Conservation (phyloP, 73 alveolate genomes). For the Paramecium octaurelia region DNA sequence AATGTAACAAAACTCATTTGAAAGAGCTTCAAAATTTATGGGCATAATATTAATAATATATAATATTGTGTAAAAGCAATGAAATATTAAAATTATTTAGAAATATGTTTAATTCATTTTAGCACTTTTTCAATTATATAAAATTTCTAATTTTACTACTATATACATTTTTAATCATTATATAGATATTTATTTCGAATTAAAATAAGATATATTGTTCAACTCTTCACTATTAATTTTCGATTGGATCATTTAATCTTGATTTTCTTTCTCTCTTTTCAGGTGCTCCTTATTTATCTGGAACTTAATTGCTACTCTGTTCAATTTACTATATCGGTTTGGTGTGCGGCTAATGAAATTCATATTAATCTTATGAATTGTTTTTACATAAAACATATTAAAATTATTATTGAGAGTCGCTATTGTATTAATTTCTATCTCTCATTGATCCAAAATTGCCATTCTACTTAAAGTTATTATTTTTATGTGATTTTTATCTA, state of each 20-base stretch:
- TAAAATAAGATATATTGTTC: background rate
- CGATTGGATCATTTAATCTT: background rate
- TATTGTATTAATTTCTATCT: background rate
- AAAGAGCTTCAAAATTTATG: background rate
- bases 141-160: too few species aligned
- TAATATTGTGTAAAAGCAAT: background rate
- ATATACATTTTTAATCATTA: background rate
- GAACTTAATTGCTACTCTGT: background rate
- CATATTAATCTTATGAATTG: background rate
- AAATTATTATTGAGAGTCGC: background rate
- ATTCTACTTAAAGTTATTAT: background rate
- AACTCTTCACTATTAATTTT: background rate
- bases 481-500: background rate
- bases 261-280: background rate
- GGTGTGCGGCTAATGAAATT: background rate
- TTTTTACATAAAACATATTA: background rate
- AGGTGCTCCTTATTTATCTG: background rate
- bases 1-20: background rate
- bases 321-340: background rate
- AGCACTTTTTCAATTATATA: too few species aligned
- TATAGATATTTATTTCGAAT: background rate
- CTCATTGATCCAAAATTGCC: background rate
- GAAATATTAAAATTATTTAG: background rate
- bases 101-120: too few species aligned
- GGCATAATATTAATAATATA: background rate